These are phyloP conservation scores for Dioscorea alata DNA, from an alignment of 106 monocot genomes.

Conservation along the genomic window DNA sequence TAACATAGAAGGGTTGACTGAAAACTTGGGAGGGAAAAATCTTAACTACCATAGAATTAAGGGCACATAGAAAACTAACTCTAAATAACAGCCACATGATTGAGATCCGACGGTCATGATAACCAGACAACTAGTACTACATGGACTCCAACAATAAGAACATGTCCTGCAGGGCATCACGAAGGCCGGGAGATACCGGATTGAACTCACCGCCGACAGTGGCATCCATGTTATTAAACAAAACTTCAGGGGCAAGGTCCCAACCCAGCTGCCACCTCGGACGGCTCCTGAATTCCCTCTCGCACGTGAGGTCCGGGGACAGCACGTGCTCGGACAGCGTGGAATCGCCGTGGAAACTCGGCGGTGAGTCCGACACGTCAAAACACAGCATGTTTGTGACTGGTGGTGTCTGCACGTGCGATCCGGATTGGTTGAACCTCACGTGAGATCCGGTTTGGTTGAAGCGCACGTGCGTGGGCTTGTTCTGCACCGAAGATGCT, in stretches of 20 bases:
- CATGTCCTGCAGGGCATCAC: conserved; percentile 29
- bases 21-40: too few species aligned
- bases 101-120: not conserved
- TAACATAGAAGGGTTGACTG: too few species aligned
- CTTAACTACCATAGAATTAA: too few species aligned
- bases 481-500: too few species aligned
- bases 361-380: conserved; percentile 25
- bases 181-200: conserved; percentile 6
- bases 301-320: conserved; percentile 41
- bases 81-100: not conserved
- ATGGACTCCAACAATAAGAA: conserved; percentile 21
- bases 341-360: not conserved
- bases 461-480: not conserved
- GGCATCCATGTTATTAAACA: conserved; percentile 4
- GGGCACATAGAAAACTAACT: too few species aligned
- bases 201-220: not conserved
- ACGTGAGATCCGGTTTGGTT: conserved; percentile 2
- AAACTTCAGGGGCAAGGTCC: conserved; percentile 9
- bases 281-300: conserved; percentile 48
- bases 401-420: not conserved
- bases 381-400: conserved; percentile 29
- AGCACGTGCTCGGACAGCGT: conserved; percentile 46
- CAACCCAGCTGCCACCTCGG: conserved; percentile 11
- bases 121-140: not conserved
- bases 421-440: not conserved